phyloP scores from a whole-genome alignment of 129 eudicot genomes.

The Apium graveolens region DNA sequence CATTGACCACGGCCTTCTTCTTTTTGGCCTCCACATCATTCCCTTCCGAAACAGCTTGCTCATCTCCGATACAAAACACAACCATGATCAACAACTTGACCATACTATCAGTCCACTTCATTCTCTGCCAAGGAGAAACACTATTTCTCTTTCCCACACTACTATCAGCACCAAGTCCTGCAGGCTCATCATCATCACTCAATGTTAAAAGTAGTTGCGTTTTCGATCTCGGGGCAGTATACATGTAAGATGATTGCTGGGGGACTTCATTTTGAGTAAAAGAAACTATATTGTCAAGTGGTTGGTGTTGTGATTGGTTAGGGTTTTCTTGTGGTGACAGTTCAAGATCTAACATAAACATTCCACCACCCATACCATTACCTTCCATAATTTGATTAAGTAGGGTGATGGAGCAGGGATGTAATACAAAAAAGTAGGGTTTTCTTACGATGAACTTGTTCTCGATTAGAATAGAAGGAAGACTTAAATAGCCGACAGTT shows the following conservation, averaged over 20 bases:
- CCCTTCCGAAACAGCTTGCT: conserved; percentile 41
- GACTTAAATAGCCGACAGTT: too few species aligned
- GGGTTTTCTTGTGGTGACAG: conserved; percentile 45
- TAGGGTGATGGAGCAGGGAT: too few species aligned
- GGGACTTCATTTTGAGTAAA: conserved; percentile 19
- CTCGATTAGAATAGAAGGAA: too few species aligned
- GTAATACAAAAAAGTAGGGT: too few species aligned
- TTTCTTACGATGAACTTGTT: too few species aligned
- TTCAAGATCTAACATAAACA: conserved; percentile 56
- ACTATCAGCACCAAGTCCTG: conserved; percentile 47
- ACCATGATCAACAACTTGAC: conserved; percentile 71
- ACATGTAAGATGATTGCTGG: conserved; percentile 30
- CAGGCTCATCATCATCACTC: conserved; percentile 81
- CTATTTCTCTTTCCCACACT: conserved; percentile 45
- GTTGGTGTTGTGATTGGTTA: conserved; percentile 18
- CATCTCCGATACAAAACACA: conserved; percentile 74
- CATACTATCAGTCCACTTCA: conserved; percentile 96
- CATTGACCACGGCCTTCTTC: conserved; percentile 29
- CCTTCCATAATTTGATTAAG: conserved; percentile 15
- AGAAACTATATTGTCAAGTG: conserved; percentile 22
- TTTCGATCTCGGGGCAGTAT: conserved; percentile 28
- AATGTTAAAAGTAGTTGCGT: conserved; percentile 26
- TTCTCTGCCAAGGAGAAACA: conserved; percentile 80
- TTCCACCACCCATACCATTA: conserved; percentile 36
- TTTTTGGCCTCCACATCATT: conserved; percentile 37